Evolutionary conservation across 768 basidiomycete genomes (phyloP).

Genomic region (Psilocybe sp.): DNA sequence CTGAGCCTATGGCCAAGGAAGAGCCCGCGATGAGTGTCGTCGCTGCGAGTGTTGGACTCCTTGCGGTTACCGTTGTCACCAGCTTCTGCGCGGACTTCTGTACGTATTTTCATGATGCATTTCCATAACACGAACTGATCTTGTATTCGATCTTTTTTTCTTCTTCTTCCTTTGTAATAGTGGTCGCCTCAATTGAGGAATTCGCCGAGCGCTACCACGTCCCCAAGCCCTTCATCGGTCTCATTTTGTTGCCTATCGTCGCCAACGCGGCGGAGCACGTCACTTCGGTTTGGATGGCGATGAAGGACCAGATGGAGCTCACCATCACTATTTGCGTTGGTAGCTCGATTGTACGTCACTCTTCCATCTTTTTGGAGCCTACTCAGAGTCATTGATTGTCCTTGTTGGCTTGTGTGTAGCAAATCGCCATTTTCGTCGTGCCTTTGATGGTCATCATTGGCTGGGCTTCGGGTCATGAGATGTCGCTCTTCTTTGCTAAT

Average conservation of each 20-base stretch:
- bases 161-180: slow-evolving; percentile 29
- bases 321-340: slow-evolving; percentile 82
- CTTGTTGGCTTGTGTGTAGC: slow-evolving; percentile 37
- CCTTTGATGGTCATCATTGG: slow-evolving; percentile 87
- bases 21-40: slow-evolving; percentile 65
- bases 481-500: slow-evolving; percentile 82
- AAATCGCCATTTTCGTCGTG: slow-evolving; percentile 85
- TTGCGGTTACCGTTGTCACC: slow-evolving; percentile 75
- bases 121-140: not conserved
- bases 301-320: slow-evolving; percentile 61
- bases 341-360: slow-evolving; percentile 67
- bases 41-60: slow-evolving; percentile 64
- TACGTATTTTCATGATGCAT: slow-evolving; percentile 31
- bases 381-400: not conserved
- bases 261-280: slow-evolving; percentile 88
- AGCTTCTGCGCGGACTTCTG: slow-evolving; percentile 88
- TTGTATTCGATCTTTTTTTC: slow-evolving; percentile 9
- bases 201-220: slow-evolving; percentile 79
- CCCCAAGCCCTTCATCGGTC: slow-evolving; percentile 81
- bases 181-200: slow-evolving; percentile 91
- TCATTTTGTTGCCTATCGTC: slow-evolving; percentile 86
- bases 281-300: slow-evolving; percentile 85
- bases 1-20: slow-evolving; percentile 36
- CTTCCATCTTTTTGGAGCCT: not conserved
- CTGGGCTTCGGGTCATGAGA: slow-evolving; percentile 73